Evolutionary conservation across 1,139 yeast genomes (phyloP).

Genomic region (Candida neerlandica): DNA sequence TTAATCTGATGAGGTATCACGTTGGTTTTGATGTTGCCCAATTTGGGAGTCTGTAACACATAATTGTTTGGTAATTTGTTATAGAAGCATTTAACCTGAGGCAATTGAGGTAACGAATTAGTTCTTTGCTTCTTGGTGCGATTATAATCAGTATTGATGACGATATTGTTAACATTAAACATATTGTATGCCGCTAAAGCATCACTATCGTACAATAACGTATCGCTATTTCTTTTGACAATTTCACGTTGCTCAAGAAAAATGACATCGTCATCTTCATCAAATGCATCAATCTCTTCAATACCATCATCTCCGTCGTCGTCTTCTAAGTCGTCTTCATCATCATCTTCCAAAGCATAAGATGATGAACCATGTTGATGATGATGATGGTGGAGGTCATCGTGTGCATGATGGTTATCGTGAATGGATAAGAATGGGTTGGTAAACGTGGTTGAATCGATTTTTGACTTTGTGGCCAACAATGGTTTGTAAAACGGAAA

Average conservation of each 20-base stretch:
- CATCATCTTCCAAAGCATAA: conserved; percentile 3
- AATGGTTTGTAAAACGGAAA: conserved; percentile 6
- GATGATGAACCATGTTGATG: conserved; percentile 2
- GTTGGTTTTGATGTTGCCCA: conserved; percentile 47
- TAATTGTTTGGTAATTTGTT: conserved; percentile 42
- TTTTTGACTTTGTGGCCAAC: conserved; percentile 7
- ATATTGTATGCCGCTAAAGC: conserved; percentile 48
- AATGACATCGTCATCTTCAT: conserved; percentile 36
- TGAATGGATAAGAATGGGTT: conserved; percentile 15
- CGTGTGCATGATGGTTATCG: conserved; percentile 10
- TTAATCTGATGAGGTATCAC: conserved; percentile 43
- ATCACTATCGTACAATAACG: conserved; percentile 40
- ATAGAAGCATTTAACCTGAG: conserved; percentile 52
- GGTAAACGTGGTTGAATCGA: conserved; percentile 5
- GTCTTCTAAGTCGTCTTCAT: conserved; percentile 11
- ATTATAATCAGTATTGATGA: conserved; percentile 13
- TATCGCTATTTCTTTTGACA: conserved; percentile 38
- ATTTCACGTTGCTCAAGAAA: conserved; percentile 38
- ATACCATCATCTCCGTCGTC: conserved; percentile 23
- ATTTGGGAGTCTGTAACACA: conserved; percentile 41
- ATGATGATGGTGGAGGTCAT: conserved; percentile 7
- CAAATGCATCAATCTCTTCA: conserved; percentile 13
- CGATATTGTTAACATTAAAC: conserved; percentile 39
- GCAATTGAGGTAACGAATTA: conserved; percentile 71
- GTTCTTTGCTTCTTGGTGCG: conserved; percentile 59